Evolutionary conservation across 768 basidiomycete species (phyloP).

Genomic region (Tulasnella sp.): DNA sequence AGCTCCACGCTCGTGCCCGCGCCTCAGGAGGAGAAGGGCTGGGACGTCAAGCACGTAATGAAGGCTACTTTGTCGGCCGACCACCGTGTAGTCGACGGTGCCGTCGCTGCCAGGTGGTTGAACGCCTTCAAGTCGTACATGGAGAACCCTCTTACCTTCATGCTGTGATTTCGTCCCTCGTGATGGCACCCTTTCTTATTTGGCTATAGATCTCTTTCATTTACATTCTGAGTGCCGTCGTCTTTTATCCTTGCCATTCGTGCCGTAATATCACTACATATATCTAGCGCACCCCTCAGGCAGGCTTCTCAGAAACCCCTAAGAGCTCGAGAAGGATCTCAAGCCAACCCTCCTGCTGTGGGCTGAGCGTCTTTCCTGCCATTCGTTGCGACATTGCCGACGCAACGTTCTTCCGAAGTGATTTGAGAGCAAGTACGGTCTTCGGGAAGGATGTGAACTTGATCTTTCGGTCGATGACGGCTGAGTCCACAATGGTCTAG

Average conservation of each 20-base stretch:
- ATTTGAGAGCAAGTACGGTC: constrained; percentile 66
- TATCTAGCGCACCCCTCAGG: not conserved
- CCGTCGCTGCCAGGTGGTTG: constrained; percentile 88
- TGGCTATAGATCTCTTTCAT: not conserved
- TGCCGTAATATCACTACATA: not conserved
- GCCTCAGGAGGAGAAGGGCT: constrained; percentile 83
- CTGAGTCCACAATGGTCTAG: constrained; percentile 60
- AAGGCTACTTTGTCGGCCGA: constrained; percentile 93
- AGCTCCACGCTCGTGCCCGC: constrained; percentile 79
- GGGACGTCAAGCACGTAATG: constrained; percentile 86
- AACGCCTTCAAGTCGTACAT: constrained; percentile 89
- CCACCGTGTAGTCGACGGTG: constrained; percentile 94
- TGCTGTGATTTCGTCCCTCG: constrained; percentile 45
- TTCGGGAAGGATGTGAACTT: constrained; percentile 59
- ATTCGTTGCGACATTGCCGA: constrained; percentile 53
- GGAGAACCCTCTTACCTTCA: constrained; percentile 94
- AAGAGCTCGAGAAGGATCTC: constrained; percentile 54
- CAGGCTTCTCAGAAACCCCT: constrained; percentile 22
- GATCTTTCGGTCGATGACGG: constrained; percentile 76
- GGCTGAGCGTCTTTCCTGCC: constrained; percentile 45
- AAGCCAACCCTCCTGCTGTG: constrained; percentile 59
- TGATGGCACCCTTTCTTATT: not conserved
- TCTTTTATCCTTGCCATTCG: not conserved
- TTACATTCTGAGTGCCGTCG: not conserved
- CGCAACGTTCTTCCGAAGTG: constrained; percentile 54